Conservation (phyloP, 2,329 filamentous ascomycete genomes). For the Epichloe festucae region DNA sequence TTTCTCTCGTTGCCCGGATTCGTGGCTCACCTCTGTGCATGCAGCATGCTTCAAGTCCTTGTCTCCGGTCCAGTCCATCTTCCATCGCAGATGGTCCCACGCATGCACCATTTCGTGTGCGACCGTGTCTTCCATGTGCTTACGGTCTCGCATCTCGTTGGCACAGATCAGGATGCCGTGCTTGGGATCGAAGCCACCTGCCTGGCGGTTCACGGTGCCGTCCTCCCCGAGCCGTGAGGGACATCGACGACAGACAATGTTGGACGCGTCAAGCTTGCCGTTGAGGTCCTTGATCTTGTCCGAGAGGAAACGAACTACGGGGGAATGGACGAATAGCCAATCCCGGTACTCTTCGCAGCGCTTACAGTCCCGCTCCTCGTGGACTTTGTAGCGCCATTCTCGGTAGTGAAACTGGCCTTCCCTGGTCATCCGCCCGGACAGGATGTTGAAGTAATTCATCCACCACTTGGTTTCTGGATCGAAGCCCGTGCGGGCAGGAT, state of each 20-base stretch:
- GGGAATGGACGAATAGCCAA: slow-evolving; percentile 80
- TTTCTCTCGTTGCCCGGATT: neutral
- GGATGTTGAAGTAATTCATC: slow-evolving; percentile 76
- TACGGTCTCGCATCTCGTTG: slow-evolving; percentile 70
- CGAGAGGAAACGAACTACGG: slow-evolving; percentile 74
- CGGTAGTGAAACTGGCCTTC: slow-evolving; percentile 66
- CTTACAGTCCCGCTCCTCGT: slow-evolving; percentile 67
- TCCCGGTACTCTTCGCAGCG: slow-evolving; percentile 72
- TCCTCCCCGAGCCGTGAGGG: slow-evolving; percentile 41
- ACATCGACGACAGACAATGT: slow-evolving; percentile 75
- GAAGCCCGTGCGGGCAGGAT: slow-evolving; percentile 49
- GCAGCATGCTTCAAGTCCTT: slow-evolving; percentile 77
- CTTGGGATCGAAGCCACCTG: slow-evolving; percentile 73
- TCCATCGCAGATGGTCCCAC: slow-evolving; percentile 85
- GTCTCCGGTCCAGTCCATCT: slow-evolving; percentile 64
- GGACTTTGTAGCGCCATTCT: slow-evolving; percentile 57
- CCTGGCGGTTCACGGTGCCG: slow-evolving; percentile 49
- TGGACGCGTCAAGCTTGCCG: slow-evolving; percentile 57
- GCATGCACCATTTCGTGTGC: slow-evolving; percentile 98
- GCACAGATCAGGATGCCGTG: slow-evolving; percentile 88
- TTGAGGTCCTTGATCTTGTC: slow-evolving; percentile 71
- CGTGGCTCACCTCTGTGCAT: slow-evolving; percentile 64
- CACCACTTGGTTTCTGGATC: slow-evolving; percentile 51
- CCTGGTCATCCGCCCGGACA: slow-evolving; percentile 57
- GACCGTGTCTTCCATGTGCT: slow-evolving; percentile 84